A percentile compares a stretch with the other conserved stretches of the same genome.
These are phyloP conservation scores for Guadua angustifolia DNA, from an alignment of 176 grass and related monocot species.

Conservation along the genomic window DNA sequence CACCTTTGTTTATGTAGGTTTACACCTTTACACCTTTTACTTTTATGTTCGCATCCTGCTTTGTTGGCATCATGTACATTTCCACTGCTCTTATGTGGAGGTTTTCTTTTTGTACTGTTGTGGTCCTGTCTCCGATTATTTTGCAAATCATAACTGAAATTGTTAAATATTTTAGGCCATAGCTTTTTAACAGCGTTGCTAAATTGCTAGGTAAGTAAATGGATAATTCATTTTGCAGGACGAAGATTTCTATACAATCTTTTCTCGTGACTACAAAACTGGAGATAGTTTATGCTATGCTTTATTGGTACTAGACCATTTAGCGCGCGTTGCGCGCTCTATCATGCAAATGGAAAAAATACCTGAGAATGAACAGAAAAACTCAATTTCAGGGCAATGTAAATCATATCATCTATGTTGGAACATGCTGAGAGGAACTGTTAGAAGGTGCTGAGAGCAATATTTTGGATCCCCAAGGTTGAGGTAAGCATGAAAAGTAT, in stretches of 20 bases:
- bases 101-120: background rate
- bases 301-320: constrained; percentile 98
- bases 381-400: no score
- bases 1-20: constrained; percentile 57
- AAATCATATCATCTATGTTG: no score
- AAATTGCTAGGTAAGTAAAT: background rate
- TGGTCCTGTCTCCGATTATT: background rate
- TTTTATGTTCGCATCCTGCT: background rate
- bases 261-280: constrained; percentile 88
- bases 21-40: constrained; percentile 1
- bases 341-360: no score
- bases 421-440: no score
- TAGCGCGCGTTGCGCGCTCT: no score
- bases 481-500: no score
- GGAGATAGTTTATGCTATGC: constrained; percentile 97
- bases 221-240: constrained; percentile 56
- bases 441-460: no score
- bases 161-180: background rate
- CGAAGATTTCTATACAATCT: constrained; percentile 96
- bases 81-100: background rate
- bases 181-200: background rate
- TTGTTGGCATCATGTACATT: background rate
- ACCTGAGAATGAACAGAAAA: no score
- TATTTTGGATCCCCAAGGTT: no score
- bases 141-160: background rate